Evolutionary conservation across 352 stramenopile genomes (phyloP).

Genomic region (Peronospora farinosa): DNA sequence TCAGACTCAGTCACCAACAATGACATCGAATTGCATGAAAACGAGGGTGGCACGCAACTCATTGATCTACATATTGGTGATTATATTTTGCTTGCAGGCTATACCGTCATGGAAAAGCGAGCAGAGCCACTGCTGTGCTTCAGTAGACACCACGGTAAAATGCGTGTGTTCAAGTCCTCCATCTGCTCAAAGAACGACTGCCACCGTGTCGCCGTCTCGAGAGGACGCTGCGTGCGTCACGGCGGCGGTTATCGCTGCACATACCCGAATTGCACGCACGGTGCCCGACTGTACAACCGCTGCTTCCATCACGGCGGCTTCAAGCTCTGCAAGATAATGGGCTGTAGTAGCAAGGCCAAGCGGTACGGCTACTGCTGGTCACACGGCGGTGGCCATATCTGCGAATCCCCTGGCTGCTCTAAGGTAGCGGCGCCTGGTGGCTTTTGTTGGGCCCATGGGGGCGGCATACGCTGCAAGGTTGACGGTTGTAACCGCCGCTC

Average conservation of each 20-base stretch:
- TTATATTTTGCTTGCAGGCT: no score
- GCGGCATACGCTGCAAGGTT: no score
- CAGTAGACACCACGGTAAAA: conserved; percentile 24
- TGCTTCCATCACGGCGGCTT: conserved; percentile 40
- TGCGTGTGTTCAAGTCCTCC: neutral
- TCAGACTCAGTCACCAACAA: conserved; percentile 31
- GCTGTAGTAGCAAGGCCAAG: conserved; percentile 62
- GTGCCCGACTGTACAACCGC: no score
- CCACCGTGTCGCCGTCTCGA: conserved; percentile 41
- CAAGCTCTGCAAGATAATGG: conserved; percentile 56
- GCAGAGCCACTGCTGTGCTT: conserved; percentile 41
- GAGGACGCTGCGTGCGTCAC: conserved; percentile 50
- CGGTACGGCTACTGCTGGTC: conserved; percentile 70
- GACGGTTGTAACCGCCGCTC: conserved; percentile 62
- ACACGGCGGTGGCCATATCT: conserved; percentile 59
- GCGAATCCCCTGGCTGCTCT: conserved; percentile 38
- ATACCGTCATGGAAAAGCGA: conserved; percentile 47
- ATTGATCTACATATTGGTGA: conserved; percentile 34
- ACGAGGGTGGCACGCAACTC: conserved; percentile 23
- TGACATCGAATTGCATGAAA: conserved; percentile 32
- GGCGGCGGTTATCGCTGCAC: no score
- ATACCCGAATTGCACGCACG: no score
- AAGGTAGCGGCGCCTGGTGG: conserved; percentile 64
- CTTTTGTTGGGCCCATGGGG: conserved; percentile 66
- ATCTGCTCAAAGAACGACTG: neutral